Base-by-base conservation (phyloP, 768 basidiomycete species). In the Gautieria morchelliformis region DNA sequence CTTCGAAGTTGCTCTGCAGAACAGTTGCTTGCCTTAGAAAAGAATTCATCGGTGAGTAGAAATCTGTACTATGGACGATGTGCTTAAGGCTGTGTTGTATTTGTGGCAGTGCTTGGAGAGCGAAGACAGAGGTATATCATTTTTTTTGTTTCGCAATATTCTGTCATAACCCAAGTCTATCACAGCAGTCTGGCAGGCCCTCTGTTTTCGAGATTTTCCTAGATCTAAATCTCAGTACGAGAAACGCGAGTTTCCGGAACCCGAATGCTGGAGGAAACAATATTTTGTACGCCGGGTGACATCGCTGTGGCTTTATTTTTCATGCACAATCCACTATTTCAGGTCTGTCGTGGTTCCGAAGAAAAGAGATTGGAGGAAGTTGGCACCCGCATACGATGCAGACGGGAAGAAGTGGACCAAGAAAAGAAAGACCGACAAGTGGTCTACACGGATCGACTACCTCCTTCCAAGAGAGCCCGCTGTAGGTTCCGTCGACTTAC, bases 351-450 rank as follows among this genome's bases (percentile, higher is more conserved):
- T 47, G 76, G 79, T 52, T 74, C 75, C 45, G 87, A 89, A 67
- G 77, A 82, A 12, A 72, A 75, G 64, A 78, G 84, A 44, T 69
- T 90, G 27, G 83, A 88, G 66, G 80, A 81, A 66, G 73, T 79
- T 11, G 78, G 80, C 32, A 74, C 73, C 44, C 83, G 77, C 61
- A 74, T 91, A 61, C 82, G 85, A 60, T 78, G 69, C 47, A 81
- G 84, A 63, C 81, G 87, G 19, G 75, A 80, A 64, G 82, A 85
- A 67, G 84, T 78, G 11, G 85, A 84, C 39, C 82, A 85, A 65
- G 83, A 82, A 61, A 89, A 85, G 74, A 87, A 78, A 68, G 85
- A 86, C 68, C 77, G 82, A 58, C 83, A 85, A 69, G 79, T 92
- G 58, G 89, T 88, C 67, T 63, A 83, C 53, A 90, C 86, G 17